Percentiles rank a stretch among this genome's conserved stretches.
phyloP scores from a whole-genome alignment of 2,329 filamentous ascomycete species.

The Coniosporium tulheliwenetii region DNA sequence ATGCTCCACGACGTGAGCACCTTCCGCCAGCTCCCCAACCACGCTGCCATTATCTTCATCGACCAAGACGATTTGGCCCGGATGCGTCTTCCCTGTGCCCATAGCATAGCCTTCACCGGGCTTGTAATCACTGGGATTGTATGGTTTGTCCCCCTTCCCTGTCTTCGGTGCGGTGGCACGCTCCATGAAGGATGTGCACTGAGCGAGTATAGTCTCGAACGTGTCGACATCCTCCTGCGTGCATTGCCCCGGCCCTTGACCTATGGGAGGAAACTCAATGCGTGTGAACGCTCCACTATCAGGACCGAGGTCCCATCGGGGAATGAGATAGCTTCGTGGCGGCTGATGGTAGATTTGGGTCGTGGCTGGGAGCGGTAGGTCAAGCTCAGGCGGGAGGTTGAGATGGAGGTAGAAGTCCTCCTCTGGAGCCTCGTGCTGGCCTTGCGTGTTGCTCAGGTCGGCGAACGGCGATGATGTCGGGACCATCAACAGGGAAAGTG shows the following conservation, averaged over 20 bases:
- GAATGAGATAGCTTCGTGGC: constrained; percentile 82
- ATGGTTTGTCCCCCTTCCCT: constrained; percentile 25
- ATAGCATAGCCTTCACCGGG: constrained; percentile 52
- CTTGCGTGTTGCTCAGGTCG: constrained; percentile 38
- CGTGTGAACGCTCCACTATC: constrained; percentile 83
- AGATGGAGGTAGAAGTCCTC: constrained; percentile 97
- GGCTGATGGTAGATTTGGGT: constrained; percentile 97
- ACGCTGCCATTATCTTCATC: constrained; percentile 95
- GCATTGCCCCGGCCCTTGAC: constrained; percentile 45
- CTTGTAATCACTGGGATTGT: constrained; percentile 69
- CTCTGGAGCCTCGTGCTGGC: constrained; percentile 42
- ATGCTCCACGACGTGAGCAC: constrained; percentile 67
- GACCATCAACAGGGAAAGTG: constrained; percentile 87
- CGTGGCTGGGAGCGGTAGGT: constrained; percentile 81
- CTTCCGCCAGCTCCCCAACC: constrained; percentile 76
- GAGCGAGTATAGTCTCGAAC: constrained; percentile 94
- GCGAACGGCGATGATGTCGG: constrained; percentile 64
- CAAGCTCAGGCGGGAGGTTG: constrained; percentile 84
- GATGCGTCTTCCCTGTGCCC: constrained; percentile 22
- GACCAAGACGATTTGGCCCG: constrained; percentile 74
- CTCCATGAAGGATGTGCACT: constrained; percentile 92
- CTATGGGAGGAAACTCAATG: constrained; percentile 71
- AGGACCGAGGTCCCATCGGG: constrained; percentile 82
- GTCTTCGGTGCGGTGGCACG: constrained; percentile 48
- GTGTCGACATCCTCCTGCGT: constrained; percentile 89